Conservation (phyloP, 768 basidiomycete genomes). For the Phlebiopsis gigantea region DNA sequence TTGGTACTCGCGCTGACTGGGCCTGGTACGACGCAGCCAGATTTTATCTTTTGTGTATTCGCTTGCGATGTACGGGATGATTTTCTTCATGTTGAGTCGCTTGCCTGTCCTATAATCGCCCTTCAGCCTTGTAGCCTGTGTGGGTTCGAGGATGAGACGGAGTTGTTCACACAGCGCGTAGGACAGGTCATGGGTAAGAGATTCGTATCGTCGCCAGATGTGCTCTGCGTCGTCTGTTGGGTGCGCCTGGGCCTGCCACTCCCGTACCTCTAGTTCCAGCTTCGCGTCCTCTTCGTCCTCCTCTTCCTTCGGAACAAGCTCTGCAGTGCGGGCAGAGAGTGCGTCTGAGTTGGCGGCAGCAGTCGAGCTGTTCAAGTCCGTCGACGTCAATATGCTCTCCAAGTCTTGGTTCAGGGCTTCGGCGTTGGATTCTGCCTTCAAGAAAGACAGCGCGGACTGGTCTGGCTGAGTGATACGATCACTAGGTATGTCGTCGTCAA, state of each 20-base stretch:
- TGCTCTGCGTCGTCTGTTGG: slow-evolving; percentile 53
- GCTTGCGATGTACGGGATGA: slow-evolving; percentile 95
- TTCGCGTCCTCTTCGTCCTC: slow-evolving; percentile 23
- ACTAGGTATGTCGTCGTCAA: slow-evolving; percentile 33
- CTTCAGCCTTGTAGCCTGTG: slow-evolving; percentile 82
- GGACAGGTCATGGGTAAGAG: slow-evolving; percentile 86
- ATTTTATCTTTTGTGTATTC: slow-evolving; percentile 99
- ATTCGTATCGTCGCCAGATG: slow-evolving; percentile 91
- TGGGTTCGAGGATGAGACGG: slow-evolving; percentile 93
- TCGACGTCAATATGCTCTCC: slow-evolving; percentile 44
- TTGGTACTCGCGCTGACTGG: slow-evolving; percentile 93
- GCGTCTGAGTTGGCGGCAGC: slow-evolving; percentile 23
- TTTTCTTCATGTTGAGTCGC: slow-evolving; percentile 97
- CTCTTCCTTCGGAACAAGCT: slow-evolving; percentile 13
- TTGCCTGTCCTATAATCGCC: slow-evolving; percentile 98
- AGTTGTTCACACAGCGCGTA: slow-evolving; percentile 93
- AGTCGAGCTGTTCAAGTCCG: slow-evolving; percentile 17
- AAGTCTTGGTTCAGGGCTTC: slow-evolving; percentile 26
- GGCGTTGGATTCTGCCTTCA: slow-evolving; percentile 21
- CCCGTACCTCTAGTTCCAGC: slow-evolving; percentile 48
- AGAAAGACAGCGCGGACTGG: slow-evolving; percentile 20
- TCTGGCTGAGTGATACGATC: slow-evolving; percentile 23
- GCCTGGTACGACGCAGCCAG: slow-evolving; percentile 92
- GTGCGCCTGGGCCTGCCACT: slow-evolving; percentile 60
- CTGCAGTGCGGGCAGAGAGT: neutral